Evolutionary conservation across 2,329 filamentous ascomycete species (phyloP), one percentile per base, ranked within the genome.

Genomic region (Diaporthe capsici): DNA sequence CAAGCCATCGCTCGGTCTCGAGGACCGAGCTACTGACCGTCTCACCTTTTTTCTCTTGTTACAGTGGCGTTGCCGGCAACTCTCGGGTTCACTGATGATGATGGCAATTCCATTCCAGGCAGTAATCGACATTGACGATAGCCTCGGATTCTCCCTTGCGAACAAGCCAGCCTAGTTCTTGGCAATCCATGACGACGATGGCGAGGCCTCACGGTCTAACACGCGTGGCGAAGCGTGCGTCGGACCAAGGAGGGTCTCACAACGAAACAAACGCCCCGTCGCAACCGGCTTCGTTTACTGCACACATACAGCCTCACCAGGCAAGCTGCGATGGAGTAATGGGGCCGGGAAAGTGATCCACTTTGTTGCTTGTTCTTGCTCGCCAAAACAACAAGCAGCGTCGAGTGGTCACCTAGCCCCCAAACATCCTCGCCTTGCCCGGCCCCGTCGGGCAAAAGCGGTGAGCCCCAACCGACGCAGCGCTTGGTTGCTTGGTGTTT

Each of bases 401-500:
- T 28, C 49, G 34, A 61, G n/a, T 63, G 47, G 57, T 61, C 49
- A 39, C 47, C 47, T 39, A 39, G 57, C 34, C 10, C 34, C 58
- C 34, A 65, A 65, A 34, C 22, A 39, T 17, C 10, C 44, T 63
- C 58, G 58, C 58, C 71, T 22, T 72, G 71, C 22, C 44, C 57
- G 42, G 25, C 68, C 53, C 42, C 53, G 49, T 65, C 58, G 71
- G 71, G 71, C 71, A 65, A 73, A 73, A 63, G 71, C 71, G 71
- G 71, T 73, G 58, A 73, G 71, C 31, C 31, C 25, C 42, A 39
- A 31, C 31, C 25, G 28, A 9, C 17, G 10, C 20, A 63, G 34
- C 25, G 15, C 60, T 31, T 53, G 70, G 22, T 51, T 44, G 39
- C 31, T 15, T 34, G 34, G 49, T 44, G 49, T 44, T 53, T 61